Evolutionary conservation across 768 basidiomycete species (phyloP), one percentile per base, ranked within the genome.

Genomic region (Boletus pseudo-olivaceus): DNA sequence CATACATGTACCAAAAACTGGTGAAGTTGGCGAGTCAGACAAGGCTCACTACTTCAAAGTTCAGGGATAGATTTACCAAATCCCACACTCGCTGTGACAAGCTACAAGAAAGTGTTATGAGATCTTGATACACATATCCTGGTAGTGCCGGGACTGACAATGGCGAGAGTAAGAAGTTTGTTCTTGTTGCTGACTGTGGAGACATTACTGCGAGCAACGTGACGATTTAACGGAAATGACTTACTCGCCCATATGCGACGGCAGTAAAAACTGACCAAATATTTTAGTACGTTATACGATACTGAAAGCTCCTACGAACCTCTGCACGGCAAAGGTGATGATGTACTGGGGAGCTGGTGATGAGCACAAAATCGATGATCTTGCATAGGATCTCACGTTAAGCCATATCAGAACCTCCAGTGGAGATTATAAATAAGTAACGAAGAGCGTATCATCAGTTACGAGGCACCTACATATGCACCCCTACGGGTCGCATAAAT

Each of bases 161-260:
- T 30, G 5, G 7, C 8, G 10, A 53, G 11, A 8, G 61, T 62
- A 5, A 62, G 4, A 17, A 1, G 11, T 23, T 55, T 62, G 15
- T 62, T 62, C 9, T 53, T 59, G 29, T 49, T 57, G 14, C 61
- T 62, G 15, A 62, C 62, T 62, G 19, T n/a, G 15, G 15, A 40
- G 20, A 27, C 7, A 17, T 42, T 4, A 49, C 0, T 32, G 4
- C 14, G 4, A 11, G 42, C 5, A 14, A 35, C 10, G 11, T 4
- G 11, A 14, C 1, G 37, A 29, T 23, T 17, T 15, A 14, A 35
- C 3, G 5, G 17, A 4, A 37, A 30, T 4, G 23, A 49, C 59
- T 47, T 26, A 62, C 60, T 58, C 8, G 44, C 54, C 60, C 60
- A 62, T 48, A 54, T 35, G 2, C 59, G 60, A 47, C 11, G 30